These are phyloP conservation scores for Amylocystis lapponica DNA, from an alignment of 768 basidiomycete species.

Conservation along the genomic window DNA sequence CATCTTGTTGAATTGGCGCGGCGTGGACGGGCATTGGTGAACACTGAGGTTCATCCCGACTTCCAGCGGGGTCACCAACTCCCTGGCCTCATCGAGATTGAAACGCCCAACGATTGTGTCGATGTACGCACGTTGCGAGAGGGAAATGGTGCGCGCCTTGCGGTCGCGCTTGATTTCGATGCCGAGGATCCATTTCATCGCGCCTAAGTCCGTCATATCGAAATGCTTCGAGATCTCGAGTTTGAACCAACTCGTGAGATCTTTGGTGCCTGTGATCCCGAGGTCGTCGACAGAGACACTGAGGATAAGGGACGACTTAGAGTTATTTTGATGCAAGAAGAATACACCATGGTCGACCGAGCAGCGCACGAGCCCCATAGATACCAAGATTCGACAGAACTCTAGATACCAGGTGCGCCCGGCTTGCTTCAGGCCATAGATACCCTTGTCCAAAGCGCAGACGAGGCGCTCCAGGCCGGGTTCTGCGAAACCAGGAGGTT, in stretches of 20 bases:
- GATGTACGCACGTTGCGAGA: slow-evolving; percentile 23
- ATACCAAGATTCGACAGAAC: slow-evolving; percentile 13
- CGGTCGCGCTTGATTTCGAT: slow-evolving; percentile 16
- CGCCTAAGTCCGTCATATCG: slow-evolving; percentile 14
- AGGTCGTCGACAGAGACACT: slow-evolving; percentile 17
- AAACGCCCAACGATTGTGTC: slow-evolving; percentile 16
- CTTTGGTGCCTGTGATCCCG: neutral
- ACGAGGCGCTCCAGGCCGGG: neutral
- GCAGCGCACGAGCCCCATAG: slow-evolving; percentile 20
- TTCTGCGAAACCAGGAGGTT: slow-evolving; percentile 8
- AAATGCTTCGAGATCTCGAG: slow-evolving; percentile 2
- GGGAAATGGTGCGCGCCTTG: slow-evolving; percentile 10
- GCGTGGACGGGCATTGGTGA: slow-evolving; percentile 3
- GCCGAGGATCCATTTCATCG: slow-evolving; percentile 12
- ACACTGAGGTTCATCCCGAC: slow-evolving; percentile 7
- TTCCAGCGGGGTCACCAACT: slow-evolving; percentile 21
- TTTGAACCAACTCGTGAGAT: neutral
- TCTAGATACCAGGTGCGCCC: slow-evolving; percentile 11
- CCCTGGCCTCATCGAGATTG: slow-evolving; percentile 13
- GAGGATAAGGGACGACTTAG: neutral
- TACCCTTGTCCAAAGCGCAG: neutral
- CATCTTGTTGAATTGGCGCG: slow-evolving; percentile 7
- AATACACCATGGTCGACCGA: slow-evolving; percentile 11
- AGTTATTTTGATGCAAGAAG: neutral
- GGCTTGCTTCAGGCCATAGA: slow-evolving; percentile 14